Evolutionary conservation across 2,329 filamentous ascomycete genomes (phyloP), one percentile per base, ranked within the genome.

Genomic region (Didymella exigua): DNA sequence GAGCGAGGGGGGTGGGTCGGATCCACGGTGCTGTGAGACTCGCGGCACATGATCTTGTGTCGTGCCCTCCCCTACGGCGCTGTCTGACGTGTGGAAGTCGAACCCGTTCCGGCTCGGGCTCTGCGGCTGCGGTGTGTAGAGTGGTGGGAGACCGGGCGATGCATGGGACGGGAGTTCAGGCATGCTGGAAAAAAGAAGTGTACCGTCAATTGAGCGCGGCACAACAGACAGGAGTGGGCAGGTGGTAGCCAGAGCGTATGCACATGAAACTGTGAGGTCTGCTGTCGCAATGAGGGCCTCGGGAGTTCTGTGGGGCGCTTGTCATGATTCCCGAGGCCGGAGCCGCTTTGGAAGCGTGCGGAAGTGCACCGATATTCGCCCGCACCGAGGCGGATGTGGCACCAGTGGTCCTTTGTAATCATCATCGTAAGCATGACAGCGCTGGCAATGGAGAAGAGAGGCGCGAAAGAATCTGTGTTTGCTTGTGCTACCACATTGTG

Each of bases 151-250:
- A 58, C 76, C 75, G 21, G 81, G 80, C 36, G 82, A 82, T 51
- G 79, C 76, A 66, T 83, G 82, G 33, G 81, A 79, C n/a, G 84
- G 82, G 55, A 84, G 76, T 53, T 83, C 78, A 40, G 80, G 75
- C 82, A 85, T 84, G 60, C 69, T 51, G 36, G 27, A 33, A 37
- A 37, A 16, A 16, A 24, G 16, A 24, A 41, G 27, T 30, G 27
- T 10, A 26, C 33, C 29, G 40, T 44, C 45, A 48, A 54, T 60
- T 57, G 49, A 30, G 27, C 23, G 58, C 47, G 41, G 56, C 54
- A 51, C 42, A 40, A 24, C 6, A 36, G 43, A 23, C 33, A 40
- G 19, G 47, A 53, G 46, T 44, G 62, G 49, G 33, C 40, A 19
- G 8, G 29, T n/a, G 27, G 27, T 27, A 14, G 36, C 27, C 45